Evolutionary conservation across 78 protist species (phyloP).

Genomic region (Dictyostelium citrinum): DNA sequence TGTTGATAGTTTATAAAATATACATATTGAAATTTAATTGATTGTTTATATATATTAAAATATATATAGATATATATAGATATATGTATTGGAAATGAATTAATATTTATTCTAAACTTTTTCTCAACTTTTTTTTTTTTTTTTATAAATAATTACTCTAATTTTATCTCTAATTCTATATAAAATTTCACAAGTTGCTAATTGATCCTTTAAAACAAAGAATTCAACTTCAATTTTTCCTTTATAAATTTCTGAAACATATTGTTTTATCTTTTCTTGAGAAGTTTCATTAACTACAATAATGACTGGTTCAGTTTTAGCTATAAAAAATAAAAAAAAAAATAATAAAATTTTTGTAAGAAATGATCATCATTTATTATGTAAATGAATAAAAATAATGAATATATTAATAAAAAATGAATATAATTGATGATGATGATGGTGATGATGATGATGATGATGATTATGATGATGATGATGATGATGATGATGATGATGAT

Average conservation of each 20-base stretch:
- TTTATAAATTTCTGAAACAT: constrained; percentile 73
- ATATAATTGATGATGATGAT: not conserved
- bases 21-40: too few relatives aligned
- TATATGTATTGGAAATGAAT: too few relatives aligned
- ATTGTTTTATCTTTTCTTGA: constrained; percentile 45
- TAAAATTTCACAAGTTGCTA: constrained; percentile 83
- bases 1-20: too few relatives aligned
- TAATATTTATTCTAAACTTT: too few relatives aligned
- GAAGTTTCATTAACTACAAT: not conserved
- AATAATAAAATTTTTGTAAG: too few relatives aligned
- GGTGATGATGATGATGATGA: too few relatives aligned
- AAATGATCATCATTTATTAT: too few relatives aligned
- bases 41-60: too few relatives aligned
- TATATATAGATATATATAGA: too few relatives aligned
- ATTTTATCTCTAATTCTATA: constrained; percentile 77
- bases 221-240: constrained; percentile 78
- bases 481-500: not conserved
- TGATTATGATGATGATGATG: too few relatives aligned
- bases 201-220: constrained; percentile 60
- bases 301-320: constrained; percentile 8
- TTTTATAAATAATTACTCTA: not conserved
- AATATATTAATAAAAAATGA: too few relatives aligned
- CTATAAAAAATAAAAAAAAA: not conserved
- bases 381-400: too few relatives aligned
- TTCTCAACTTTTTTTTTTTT: not conserved